Conservation (phyloP, 2,329 filamentous ascomycete species). For the Cordyceps cateniannulata region DNA sequence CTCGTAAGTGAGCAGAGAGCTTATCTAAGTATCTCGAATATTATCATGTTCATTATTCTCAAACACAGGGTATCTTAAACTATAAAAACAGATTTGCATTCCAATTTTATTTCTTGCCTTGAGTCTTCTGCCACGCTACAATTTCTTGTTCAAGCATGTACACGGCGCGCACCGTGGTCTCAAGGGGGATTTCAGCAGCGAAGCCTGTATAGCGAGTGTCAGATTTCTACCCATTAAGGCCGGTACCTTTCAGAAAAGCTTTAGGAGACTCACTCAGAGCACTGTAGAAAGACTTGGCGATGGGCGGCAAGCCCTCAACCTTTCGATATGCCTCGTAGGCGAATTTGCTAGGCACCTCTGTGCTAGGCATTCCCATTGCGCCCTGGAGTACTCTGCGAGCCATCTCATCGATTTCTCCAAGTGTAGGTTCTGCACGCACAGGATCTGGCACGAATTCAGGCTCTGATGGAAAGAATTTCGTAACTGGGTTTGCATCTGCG, state of each 20-base stretch:
- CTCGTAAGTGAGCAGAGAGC: too few species aligned
- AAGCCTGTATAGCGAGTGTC: conserved; percentile 21
- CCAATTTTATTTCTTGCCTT: neutral
- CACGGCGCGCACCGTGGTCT: conserved; percentile 28
- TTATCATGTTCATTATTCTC: neutral
- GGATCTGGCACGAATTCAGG: conserved; percentile 15
- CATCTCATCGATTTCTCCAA: conserved; percentile 21
- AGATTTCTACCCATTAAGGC: neutral
- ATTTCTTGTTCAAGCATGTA: conserved; percentile 33
- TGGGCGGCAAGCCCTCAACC: conserved; percentile 25
- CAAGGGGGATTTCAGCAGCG: conserved; percentile 27
- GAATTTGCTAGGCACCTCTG: neutral
- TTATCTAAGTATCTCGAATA: neutral
- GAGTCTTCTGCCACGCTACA: conserved; percentile 26
- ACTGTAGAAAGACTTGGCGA: conserved; percentile 26
- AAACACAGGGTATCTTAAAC: conserved; percentile 2
- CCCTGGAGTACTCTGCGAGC: conserved; percentile 18
- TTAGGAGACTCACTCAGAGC: conserved; percentile 23
- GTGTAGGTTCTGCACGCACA: conserved; percentile 18
- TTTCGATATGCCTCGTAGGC: conserved; percentile 27
- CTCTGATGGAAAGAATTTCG: conserved; percentile 30
- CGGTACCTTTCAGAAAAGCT: neutral
- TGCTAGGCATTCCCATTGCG: conserved; percentile 8
- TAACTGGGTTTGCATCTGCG: conserved; percentile 23
- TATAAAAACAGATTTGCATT: neutral